phyloP scores from a whole-genome alignment of 2,329 filamentous ascomycete genomes.

The Calonectria hawksworthii region DNA sequence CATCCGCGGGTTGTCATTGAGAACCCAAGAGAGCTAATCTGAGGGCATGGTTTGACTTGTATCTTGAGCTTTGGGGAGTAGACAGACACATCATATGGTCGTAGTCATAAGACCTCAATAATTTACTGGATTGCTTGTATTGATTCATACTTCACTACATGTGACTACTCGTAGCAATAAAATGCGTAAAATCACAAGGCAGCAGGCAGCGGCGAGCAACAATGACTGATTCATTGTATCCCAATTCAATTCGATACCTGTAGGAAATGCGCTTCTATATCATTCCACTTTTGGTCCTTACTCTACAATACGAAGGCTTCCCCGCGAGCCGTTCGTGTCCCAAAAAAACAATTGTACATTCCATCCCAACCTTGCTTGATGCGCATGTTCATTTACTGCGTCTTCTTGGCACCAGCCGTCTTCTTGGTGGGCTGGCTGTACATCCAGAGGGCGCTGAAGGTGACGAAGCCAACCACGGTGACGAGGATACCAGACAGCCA shows the following conservation, averaged over 20 bases:
- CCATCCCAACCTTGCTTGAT: slow-evolving; percentile 26
- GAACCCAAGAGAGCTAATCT: slow-evolving; percentile 71
- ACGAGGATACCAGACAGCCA: slow-evolving; percentile 92
- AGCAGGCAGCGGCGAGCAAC: background rate
- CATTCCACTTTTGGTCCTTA: slow-evolving; percentile 36
- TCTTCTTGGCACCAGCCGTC: slow-evolving; percentile 59
- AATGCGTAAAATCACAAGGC: background rate
- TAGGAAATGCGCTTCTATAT: slow-evolving; percentile 31
- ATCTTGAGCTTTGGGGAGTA: slow-evolving; percentile 3
- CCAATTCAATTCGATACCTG: slow-evolving; percentile 15
- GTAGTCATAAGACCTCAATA: background rate
- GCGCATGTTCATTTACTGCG: slow-evolving; percentile 52
- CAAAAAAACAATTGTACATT: slow-evolving; percentile 30
- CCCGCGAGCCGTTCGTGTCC: slow-evolving; percentile 19
- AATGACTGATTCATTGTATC: slow-evolving; percentile 5
- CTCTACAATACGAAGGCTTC: slow-evolving; percentile 37
- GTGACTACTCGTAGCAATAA: background rate
- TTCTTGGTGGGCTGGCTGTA: slow-evolving; percentile 69
- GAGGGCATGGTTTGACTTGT: slow-evolving; percentile 55
- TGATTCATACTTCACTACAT: too few relatives aligned
- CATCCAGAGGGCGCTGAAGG: slow-evolving; percentile 90
- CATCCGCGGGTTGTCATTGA: slow-evolving; percentile 62
- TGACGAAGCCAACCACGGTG: slow-evolving; percentile 86
- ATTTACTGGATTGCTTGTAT: background rate
- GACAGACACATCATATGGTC: background rate